phyloP scores from a whole-genome alignment of 2,329 filamentous ascomycete species.

The Furcasterigmium furcatum region DNA sequence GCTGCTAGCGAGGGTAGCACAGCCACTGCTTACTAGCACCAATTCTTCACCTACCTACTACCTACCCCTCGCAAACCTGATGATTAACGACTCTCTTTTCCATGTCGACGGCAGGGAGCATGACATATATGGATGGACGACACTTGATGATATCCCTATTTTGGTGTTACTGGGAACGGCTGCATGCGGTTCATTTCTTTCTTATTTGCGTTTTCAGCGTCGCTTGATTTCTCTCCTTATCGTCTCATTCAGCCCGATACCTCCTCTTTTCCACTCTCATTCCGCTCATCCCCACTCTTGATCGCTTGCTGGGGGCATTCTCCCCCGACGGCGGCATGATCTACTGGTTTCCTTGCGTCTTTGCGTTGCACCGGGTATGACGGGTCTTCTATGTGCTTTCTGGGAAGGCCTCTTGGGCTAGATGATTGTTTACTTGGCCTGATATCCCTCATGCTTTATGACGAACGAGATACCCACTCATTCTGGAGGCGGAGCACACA shows the following conservation, averaged over 20 bases:
- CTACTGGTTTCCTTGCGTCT: background rate
- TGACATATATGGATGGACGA: too few relatives aligned
- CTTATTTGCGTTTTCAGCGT: background rate
- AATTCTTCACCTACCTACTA: too few relatives aligned
- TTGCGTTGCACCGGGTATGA: background rate
- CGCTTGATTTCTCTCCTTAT: background rate
- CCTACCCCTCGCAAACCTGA: background rate
- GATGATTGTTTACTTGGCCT: too few relatives aligned
- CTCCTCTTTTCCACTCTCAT: background rate
- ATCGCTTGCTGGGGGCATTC: too few relatives aligned
- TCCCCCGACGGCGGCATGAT: too few relatives aligned
- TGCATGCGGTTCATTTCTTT: background rate
- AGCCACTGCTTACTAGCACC: conserved; percentile 33
- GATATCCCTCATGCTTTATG: background rate
- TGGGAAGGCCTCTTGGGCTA: background rate
- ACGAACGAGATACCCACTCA: conserved; percentile 4
- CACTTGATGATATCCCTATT: background rate
- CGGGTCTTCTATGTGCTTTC: background rate
- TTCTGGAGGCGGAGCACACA: background rate
- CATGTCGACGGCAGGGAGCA: too few relatives aligned
- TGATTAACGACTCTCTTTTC: background rate
- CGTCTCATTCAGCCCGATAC: background rate
- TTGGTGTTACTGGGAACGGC: background rate
- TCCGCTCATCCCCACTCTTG: too few relatives aligned
- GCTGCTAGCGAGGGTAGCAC: conserved; percentile 40